Base-by-base conservation (phyloP, 2,329 filamentous ascomycete species). In the Paraphaeosphaeria minitans region DNA sequence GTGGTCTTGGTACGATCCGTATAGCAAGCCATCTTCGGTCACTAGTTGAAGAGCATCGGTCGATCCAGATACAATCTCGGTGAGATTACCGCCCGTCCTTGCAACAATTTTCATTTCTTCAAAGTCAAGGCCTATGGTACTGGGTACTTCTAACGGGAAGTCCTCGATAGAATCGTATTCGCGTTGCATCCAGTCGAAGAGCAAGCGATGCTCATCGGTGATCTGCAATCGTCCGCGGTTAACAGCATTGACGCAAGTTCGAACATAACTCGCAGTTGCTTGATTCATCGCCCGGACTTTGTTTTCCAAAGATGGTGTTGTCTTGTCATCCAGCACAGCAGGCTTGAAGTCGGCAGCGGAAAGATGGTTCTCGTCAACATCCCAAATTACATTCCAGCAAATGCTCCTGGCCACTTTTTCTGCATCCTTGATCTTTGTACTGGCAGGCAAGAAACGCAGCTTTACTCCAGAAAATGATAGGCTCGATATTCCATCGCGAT, bases 1-100 rank as follows among this genome's bases (percentile, higher is more conserved):
- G 22, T 59, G 47, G 16, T 59, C 57, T 22, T 49, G 47, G 24
- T 59, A 59, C 22, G 46, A 29, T 13, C 57, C 33, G 16, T 53
- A 56, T 14, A 59, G 29, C 3, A 59, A 31, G 3, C 52, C 47
- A n/a, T 59, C 54, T 31, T 59, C 49, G 16, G 53, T 43, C 16
- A 59, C 22, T 9, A 59, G 33, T 16, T 42, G n/a, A 1, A 59
- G 42, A 19, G 53, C 39, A 21, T 56, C 54, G 7, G n/a, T 27
- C 13, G 48, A 27, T 9, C 53, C 53, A 16, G 42, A 27, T 27
- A 59, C 6, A 10, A 59, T 54, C 33, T 22, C 24, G 19, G 41
- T 35, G 6, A 59, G 33, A 14, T 47, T 7, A 9, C 47, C 45
- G 5, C 57, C 57, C n/a, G 52, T 47, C 10, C 49, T 39, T 14